Base-by-base conservation (phyloP, 306 rosid genomes). In the Ochetophila trinervis region DNA sequence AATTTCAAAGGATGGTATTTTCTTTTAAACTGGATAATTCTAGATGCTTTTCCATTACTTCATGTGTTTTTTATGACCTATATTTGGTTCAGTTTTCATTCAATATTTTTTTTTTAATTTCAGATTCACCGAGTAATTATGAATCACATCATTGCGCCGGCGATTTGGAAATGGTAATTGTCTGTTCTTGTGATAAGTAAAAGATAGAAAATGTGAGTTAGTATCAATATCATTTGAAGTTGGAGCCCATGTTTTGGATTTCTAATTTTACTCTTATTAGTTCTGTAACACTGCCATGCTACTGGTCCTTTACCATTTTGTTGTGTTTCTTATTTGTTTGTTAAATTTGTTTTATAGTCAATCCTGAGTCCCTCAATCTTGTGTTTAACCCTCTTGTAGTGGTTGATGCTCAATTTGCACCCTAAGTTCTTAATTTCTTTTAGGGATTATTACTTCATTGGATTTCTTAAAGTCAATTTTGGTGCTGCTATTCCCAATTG, bases 91-190 rank as follows among this genome's bases (percentile, higher is more conserved):
- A 53, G 18, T 74, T 55, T 65, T 62, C 75, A 78, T 24, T 81
- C 71, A 47, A 10, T 62, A 22, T 35, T 50, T 70, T 35, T 73
- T 78, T 67, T 67, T 59, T 70, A 16, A 45, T 85, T 82, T 68
- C 92, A 91, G 98, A 67, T 78, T 71, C 73, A 22, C 32, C 73
- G 80, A 81, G 71, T 72, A 71, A 77, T 63, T 70, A 42, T 24
- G 69, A 80, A 68, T 70, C 71, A 47, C 75, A 77, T 58, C 67
- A 37, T 61, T 70, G 77, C 72, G 71, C 60, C 5, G 76, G 76
- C 42, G 63, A 65, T 74, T 67, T 53, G 65, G 84, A 83, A 64
- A 67, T 71, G 96, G 97, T 86, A 83, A 62, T 65, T 72, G n/a
- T 70, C 44, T 44, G 64, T 55, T n/a, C 47, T 37, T 52, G 37